Conservation (phyloP, 352 stramenopile genomes). For the Globisporangium orthogonon region DNA sequence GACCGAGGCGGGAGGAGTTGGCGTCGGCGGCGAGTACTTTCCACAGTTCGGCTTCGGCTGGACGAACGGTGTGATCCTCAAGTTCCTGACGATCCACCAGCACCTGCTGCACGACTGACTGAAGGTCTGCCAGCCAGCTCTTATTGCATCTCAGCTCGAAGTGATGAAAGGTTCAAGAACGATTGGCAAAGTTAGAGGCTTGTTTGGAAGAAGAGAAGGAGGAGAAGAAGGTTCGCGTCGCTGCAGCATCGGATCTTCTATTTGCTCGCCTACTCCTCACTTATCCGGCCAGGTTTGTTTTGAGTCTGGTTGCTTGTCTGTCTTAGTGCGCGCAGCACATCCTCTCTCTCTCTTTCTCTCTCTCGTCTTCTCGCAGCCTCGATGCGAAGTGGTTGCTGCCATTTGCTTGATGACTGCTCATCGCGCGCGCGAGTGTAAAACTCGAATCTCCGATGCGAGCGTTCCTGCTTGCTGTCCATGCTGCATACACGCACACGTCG, state of each 20-base stretch:
- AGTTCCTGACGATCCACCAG: constrained; percentile 79
- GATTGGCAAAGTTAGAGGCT: no score
- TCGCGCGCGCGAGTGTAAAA: no score
- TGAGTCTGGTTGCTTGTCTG: background rate
- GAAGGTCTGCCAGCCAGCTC: background rate
- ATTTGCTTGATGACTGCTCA: no score
- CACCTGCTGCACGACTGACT: constrained; percentile 34
- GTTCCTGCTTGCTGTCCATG: background rate
- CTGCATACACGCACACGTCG: background rate
- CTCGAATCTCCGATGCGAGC: background rate
- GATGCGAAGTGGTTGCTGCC: no score
- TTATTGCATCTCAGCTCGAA: background rate
- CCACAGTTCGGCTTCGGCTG: constrained; percentile 76
- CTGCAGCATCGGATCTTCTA: constrained; percentile 5
- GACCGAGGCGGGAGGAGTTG: constrained; percentile 48
- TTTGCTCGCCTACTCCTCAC: background rate
- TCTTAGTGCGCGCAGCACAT: background rate
- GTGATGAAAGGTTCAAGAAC: background rate
- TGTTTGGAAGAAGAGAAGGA: no score
- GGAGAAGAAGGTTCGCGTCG: no score
- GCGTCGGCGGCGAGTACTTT: constrained; percentile 83
- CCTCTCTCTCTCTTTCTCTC: background rate
- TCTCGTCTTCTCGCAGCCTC: background rate
- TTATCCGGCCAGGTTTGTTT: no score
- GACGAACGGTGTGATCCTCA: constrained; percentile 73